Conservation (phyloP, 2,329 filamentous ascomycete species). For the Pestalotiopsis sp. region DNA sequence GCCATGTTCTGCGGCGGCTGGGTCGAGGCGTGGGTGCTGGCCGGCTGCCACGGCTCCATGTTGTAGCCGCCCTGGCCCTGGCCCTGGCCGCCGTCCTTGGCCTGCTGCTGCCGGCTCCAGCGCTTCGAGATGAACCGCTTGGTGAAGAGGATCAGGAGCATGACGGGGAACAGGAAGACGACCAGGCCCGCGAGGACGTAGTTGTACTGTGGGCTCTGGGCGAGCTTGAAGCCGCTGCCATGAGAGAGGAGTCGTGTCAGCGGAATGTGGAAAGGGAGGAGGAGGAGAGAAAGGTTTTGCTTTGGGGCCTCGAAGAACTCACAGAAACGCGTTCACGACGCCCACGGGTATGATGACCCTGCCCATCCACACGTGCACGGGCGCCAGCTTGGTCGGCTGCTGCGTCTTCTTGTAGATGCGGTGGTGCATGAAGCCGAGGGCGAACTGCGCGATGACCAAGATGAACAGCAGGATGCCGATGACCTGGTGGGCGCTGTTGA, state of each 20-base stretch:
- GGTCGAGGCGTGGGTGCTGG: background rate
- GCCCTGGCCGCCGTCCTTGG: conserved; percentile 16
- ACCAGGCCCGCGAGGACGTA: conserved; percentile 51
- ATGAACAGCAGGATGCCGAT: conserved; percentile 58
- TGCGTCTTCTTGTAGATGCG: conserved; percentile 53
- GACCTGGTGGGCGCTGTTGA: conserved; percentile 59
- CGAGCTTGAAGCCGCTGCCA: conserved; percentile 58
- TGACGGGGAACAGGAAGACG: conserved; percentile 44
- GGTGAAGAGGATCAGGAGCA: conserved; percentile 38
- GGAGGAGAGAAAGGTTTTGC: too few relatives aligned
- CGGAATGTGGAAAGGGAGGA: background rate
- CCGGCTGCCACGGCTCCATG: conserved; percentile 27
- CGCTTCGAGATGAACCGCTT: conserved; percentile 34
- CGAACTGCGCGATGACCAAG: conserved; percentile 54
- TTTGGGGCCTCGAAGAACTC: conserved; percentile 26
- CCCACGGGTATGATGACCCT: conserved; percentile 55
- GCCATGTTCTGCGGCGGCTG: background rate
- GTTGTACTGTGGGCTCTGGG: conserved; percentile 49
- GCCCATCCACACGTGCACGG: conserved; percentile 60
- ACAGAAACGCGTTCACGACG: conserved; percentile 60
- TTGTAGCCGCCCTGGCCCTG: conserved; percentile 22
- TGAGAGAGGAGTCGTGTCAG: background rate
- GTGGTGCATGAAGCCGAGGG: conserved; percentile 59
- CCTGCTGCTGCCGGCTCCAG: conserved; percentile 32
- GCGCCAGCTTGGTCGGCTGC: conserved; percentile 50